Evolutionary conservation across 139 green algal genomes (phyloP), one percentile per base, ranked within the genome.

Genomic region (Chlorella sp.): DNA sequence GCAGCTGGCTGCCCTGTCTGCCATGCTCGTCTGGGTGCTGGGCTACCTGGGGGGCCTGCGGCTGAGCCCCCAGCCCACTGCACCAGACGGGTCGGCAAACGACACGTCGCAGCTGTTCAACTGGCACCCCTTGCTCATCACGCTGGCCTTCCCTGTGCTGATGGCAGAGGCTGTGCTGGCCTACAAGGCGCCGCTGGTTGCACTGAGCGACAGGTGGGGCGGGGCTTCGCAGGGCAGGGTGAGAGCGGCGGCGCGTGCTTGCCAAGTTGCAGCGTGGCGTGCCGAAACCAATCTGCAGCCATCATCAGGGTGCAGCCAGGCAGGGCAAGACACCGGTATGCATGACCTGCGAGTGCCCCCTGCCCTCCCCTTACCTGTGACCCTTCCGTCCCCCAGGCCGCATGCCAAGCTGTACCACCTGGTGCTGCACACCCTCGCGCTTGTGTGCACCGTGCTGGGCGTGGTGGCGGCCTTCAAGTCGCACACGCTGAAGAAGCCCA

Each of bases 91-190:
- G 12, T 60, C 51, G 12, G 34, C 70, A 23, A 90, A 91, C 34
- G 87, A 91, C 87, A 96, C 94, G 1, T 41, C 44, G 0, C 64
- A 74, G 1, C 44, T 97, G 2, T 97, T 97, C 85, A 97, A 97
- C 74, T 97, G 93, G 93, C 94, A 97, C 74, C 94, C 94, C 0
- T 47, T 97, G 13, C 79, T 94, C 4, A 95, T 96, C 89, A 89
- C 88, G 0, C 70, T 96, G 30, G 94, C 89, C 0, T 95, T 96
- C 71, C 87, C 78, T 1, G 85, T 96, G 20, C 86, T 95, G 67
- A 96, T 96, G 92, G 85, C 85, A 0, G 94, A 97, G 82, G 93
- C 92, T 1, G 57, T 97, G 17, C 72, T 97, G 23, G 78, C 91
- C 0, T 97, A 97, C 81, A 70, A 83, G 12, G 74, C 88, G 2